Base-by-base conservation (phyloP, 352 stramenopile genomes). In the Globisporangium lucens region DNA sequence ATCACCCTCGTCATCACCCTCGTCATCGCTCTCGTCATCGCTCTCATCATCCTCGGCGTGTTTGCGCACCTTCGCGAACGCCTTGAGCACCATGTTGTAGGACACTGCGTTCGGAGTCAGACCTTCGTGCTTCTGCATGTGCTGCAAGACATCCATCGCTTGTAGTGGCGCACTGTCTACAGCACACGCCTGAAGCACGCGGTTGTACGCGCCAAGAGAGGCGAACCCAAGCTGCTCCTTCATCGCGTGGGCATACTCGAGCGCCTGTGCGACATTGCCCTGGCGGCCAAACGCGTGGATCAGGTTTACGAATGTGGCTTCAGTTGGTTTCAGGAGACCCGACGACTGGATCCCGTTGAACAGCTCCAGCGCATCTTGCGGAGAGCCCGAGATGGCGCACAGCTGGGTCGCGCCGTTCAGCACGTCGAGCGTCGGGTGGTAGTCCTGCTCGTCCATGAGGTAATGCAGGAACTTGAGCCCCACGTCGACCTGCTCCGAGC, bases 381-480 rank as follows among this genome's bases (percentile, higher is more conserved):
- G 71, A 43, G 87, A 79, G 5, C 75, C 71, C 27, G 82, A 74
- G 33, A 74, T 84, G 29, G 79, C 78, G 38, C 71, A 85, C 41
- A 89, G 56, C 47, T 76, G 71, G 49, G 87, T 87, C 1, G 79
- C 79, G 6, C 81, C 81, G 57, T 78, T 87, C 9, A 89, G 68
- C 9, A 85, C 74, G 10, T 80, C 73, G 35, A 89, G 24, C 43
- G 71, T 82, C 17, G 81, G 79, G 20, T 71, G 71, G 59, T 80
- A 87, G 9, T 51, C 66, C n/a, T 77, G 59, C 6, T 67, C 59
- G 33, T 74, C 59, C 70, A 90, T 81, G 68, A 89, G 67, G 64
- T 89, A 77, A 6, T 92, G 74, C 57, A 94, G 61, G 38, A 94
- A 90, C 2, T 76, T 75, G 43, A 89, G 59, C 5, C 85, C 85